Evolutionary conservation across 2,329 filamentous ascomycete genomes (phyloP).

Genomic region (Colletotrichum endophyticum): DNA sequence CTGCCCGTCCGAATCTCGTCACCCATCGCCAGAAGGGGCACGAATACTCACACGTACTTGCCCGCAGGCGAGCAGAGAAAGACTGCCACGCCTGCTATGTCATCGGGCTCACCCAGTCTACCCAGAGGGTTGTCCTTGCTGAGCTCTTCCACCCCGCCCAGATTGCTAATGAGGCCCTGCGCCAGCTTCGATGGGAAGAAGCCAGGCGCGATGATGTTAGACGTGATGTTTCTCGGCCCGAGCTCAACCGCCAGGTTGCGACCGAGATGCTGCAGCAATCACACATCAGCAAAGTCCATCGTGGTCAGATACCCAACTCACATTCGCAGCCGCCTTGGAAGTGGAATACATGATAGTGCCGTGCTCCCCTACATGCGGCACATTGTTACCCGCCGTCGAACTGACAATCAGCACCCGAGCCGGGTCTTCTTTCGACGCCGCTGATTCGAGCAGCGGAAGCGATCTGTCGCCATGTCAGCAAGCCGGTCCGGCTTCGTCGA

Average conservation of each 20-base stretch:
- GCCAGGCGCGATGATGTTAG: slow-evolving; percentile 71
- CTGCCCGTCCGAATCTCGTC: not conserved
- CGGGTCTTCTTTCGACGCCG: slow-evolving; percentile 46
- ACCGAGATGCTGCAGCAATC: slow-evolving; percentile 54
- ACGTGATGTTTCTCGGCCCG: slow-evolving; percentile 67
- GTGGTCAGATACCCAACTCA: slow-evolving; percentile 22
- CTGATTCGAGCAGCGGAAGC: slow-evolving; percentile 49
- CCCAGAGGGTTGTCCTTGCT: slow-evolving; percentile 57
- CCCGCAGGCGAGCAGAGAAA: slow-evolving; percentile 59
- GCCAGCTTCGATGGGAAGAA: slow-evolving; percentile 76
- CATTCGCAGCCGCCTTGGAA: slow-evolving; percentile 68
- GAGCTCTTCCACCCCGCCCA: slow-evolving; percentile 60
- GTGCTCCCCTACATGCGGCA: slow-evolving; percentile 63
- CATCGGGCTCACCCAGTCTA: slow-evolving; percentile 60
- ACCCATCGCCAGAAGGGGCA: not conserved
- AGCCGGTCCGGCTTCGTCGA: not conserved
- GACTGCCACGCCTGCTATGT: slow-evolving; percentile 64
- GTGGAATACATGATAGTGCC: slow-evolving; percentile 71
- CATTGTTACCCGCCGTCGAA: slow-evolving; percentile 67
- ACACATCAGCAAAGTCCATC: not conserved
- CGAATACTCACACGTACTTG: slow-evolving; percentile 48
- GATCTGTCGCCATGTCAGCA: slow-evolving; percentile 21
- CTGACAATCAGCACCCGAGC: slow-evolving; percentile 70
- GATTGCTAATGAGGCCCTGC: slow-evolving; percentile 64
- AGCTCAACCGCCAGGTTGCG: slow-evolving; percentile 72